These are phyloP conservation scores for Effrenium voratum DNA, from an alignment of 73 alveolate genomes.

Conservation along the genomic window DNA sequence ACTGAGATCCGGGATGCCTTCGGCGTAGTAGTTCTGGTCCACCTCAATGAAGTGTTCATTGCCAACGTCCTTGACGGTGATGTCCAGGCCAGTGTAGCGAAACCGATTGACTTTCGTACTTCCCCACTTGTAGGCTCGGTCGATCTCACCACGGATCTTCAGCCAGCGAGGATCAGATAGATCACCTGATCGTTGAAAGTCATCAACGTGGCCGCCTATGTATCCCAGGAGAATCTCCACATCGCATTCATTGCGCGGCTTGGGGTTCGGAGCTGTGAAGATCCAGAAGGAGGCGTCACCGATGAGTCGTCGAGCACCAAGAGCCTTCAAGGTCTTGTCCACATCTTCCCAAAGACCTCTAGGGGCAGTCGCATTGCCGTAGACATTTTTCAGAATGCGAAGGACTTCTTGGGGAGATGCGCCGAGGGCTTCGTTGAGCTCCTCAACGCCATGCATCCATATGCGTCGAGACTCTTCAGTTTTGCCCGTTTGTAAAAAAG, in stretches of 20 bases:
- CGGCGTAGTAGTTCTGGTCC: not conserved
- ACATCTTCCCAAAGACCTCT: not conserved
- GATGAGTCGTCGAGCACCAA: not conserved
- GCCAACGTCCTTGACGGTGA: not conserved
- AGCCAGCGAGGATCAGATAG: not conserved
- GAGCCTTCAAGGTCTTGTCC: not conserved
- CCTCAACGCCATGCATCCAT: not conserved
- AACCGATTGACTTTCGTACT: not conserved
- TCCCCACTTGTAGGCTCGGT: slow-evolving; percentile 5
- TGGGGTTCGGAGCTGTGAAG: not conserved
- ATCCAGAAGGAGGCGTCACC: not conserved
- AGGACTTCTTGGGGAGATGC: not conserved
- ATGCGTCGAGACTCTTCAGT: not conserved
- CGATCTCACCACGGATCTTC: not conserved
- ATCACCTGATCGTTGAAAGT: not conserved
- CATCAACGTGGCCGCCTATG: not conserved
- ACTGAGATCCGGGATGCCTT: too few species aligned
- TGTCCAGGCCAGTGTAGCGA: not conserved
- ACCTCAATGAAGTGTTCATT: not conserved
- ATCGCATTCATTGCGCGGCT: not conserved
- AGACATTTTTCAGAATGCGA: not conserved
- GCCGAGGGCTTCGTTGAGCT: not conserved
- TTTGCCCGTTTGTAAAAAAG: not conserved
- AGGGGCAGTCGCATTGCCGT: not conserved
- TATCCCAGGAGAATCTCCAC: not conserved